Evolutionary conservation across 2,329 filamentous ascomycete genomes (phyloP), one percentile per base, ranked within the genome.

Genomic region (Colletotrichum zoysiae): DNA sequence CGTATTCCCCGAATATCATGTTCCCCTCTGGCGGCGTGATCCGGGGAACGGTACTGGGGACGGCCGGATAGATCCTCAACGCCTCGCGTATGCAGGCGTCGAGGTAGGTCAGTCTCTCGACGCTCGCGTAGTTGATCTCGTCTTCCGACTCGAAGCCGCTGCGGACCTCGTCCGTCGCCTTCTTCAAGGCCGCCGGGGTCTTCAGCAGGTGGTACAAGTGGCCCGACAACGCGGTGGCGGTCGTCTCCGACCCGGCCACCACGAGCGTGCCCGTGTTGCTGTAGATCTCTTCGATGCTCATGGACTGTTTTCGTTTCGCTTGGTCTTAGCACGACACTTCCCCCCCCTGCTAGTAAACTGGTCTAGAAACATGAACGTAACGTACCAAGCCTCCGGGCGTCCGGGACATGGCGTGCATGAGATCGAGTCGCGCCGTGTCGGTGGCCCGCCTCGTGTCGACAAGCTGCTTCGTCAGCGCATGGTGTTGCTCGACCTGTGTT

Each of bases 61-160:
- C 73, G 2, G 75, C 76, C 8, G 83, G 82, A 63, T 82, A 84
- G 9, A 83, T 71, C 12, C 85, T 77, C 48, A 87, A 75, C 2
- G 76, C 77, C 75, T 87, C 85, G 1, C 84, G 78, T 14, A 86
- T 72, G 48, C 76, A 78, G 1, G 83, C 84, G 14, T 79, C 74
- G 51, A 86, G 76, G 64, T 84, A 85, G 0, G 76, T 65, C 0
- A 84, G 75, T 12, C 76, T 72, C 46, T 76, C 71, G 4, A 80
- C 76, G 5, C 76, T 76, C 1, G 74, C 68, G 20, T 82, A 73
- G 5, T 75, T 77, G 61, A 85, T 84, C 8, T 84, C 80, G 0
- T 80, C 76, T 35, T 81, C 78, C 0, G 60, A 74, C 3, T 74
- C 58, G 65, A 84, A 84, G 0, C 77, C 30, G 0, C 74, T 70